Conservation (phyloP, 1,284 basidiomycete species). For the Ustilago tritici region DNA sequence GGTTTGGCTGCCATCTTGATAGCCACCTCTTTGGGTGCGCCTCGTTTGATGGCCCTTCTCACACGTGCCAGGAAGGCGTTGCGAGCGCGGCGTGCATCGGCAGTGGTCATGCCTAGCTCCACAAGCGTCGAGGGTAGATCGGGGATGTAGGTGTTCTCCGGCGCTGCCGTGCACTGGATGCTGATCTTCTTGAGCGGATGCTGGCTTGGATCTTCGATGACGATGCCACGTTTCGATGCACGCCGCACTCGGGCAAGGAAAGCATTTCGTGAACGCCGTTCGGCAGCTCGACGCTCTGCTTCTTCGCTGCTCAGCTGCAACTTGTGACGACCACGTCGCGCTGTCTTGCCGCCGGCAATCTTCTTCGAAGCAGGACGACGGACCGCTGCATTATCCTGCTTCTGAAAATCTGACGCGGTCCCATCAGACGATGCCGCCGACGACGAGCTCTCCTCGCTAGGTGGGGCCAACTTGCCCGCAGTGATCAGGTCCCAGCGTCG, state of each 20-base stretch:
- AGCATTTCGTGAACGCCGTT: conserved; percentile 44
- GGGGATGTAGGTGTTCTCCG: conserved; percentile 52
- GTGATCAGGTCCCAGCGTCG: conserved; percentile 32
- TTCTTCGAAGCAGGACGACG: conserved; percentile 23
- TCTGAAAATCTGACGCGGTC: conserved; percentile 23
- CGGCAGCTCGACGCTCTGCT: conserved; percentile 25
- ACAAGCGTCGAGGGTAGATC: conserved; percentile 55
- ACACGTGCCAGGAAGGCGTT: conserved; percentile 57
- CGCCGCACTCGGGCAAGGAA: conserved; percentile 53
- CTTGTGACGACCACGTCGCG: conserved; percentile 38
- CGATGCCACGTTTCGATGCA: conserved; percentile 49
- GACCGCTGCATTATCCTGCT: conserved; percentile 26
- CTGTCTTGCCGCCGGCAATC: conserved; percentile 15
- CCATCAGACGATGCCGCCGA: conserved; percentile 26
- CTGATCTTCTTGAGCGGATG: conserved; percentile 50
- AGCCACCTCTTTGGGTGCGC: conserved; percentile 37
- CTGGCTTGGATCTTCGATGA: conserved; percentile 44
- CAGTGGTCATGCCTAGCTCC: conserved; percentile 49
- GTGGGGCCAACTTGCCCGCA: conserved; percentile 10
- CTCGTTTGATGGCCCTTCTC: conserved; percentile 50
- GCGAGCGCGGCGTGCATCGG: conserved; percentile 50
- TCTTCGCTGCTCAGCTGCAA: conserved; percentile 38
- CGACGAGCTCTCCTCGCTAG: conserved; percentile 22
- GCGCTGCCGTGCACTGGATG: conserved; percentile 45
- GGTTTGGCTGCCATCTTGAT: conserved; percentile 53